Evolutionary conservation across 306 rosid species (phyloP).

Genomic region (Alnus glutinosa): DNA sequence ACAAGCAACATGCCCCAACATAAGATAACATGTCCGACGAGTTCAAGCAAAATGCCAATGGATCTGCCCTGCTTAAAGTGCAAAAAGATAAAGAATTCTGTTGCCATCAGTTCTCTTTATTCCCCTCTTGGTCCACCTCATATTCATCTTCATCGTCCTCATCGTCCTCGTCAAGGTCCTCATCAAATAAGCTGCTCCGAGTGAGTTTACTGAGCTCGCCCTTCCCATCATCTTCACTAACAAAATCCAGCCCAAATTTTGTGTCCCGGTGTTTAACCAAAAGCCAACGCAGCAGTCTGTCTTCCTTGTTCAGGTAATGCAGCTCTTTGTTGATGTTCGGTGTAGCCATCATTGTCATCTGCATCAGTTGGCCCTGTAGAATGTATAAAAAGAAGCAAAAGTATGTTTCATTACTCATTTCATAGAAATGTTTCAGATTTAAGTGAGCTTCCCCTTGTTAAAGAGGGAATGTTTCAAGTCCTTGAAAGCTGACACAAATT

Average conservation of each 20-base stretch:
- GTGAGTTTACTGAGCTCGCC: constrained; percentile 28
- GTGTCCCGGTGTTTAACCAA: constrained; percentile 65
- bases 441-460: neutral
- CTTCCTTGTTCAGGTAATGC: constrained; percentile 93
- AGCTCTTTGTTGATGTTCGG: constrained; percentile 90
- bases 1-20: neutral
- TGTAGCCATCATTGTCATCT: constrained; percentile 92
- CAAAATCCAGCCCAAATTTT: constrained; percentile 47
- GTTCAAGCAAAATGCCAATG: constrained; percentile 8
- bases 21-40: neutral
- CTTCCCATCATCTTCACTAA: constrained; percentile 41
- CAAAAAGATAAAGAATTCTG: neutral
- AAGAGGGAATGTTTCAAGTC: neutral
- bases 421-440: neutral
- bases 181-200: constrained; percentile 17
- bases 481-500: neutral
- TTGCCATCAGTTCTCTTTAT: constrained; percentile 19
- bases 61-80: too few species aligned
- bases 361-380: constrained; percentile 81
- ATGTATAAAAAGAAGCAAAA: constrained; percentile 1
- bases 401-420: neutral
- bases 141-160: constrained; percentile 24
- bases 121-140: constrained; percentile 29
- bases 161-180: constrained; percentile 30
- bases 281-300: constrained; percentile 80